These are phyloP conservation scores for Mycena crocata DNA, from an alignment of 768 basidiomycete genomes.

Conservation along the genomic window DNA sequence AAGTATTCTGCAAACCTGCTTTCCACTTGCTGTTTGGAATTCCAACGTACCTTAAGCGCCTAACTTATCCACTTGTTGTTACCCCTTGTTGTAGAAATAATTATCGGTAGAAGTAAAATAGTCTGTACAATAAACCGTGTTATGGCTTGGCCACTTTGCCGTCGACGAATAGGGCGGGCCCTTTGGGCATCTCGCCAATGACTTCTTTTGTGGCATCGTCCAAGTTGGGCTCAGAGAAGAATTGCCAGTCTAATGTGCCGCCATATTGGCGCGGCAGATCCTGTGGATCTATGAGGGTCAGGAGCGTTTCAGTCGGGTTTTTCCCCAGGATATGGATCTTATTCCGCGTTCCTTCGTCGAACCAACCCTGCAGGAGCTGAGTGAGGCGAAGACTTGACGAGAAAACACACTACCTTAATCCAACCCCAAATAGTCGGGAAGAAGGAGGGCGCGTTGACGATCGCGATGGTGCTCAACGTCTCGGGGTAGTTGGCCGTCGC, in stretches of 20 bases:
- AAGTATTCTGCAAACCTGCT: conserved; percentile 9
- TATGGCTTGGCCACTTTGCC: conserved; percentile 50
- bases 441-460: conserved; percentile 86
- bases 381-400: conserved; percentile 2
- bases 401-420: conserved; percentile 68
- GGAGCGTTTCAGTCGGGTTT: conserved; percentile 64
- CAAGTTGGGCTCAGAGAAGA: conserved; percentile 72
- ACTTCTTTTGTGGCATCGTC: conserved; percentile 64
- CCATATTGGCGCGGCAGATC: conserved; percentile 79
- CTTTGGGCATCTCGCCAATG: conserved; percentile 65
- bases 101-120: conserved; percentile 1
- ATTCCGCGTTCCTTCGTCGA: conserved; percentile 80
- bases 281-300: conserved; percentile 55
- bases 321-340: conserved; percentile 83
- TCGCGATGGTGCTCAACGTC: conserved; percentile 71
- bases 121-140: conserved; percentile 13
- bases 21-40: conserved; percentile 1
- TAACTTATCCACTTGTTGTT: conserved; percentile 23
- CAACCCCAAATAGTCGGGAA: conserved; percentile 88
- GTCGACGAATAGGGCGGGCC: conserved; percentile 62
- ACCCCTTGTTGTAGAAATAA: conserved; percentile 27
- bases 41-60: neutral
- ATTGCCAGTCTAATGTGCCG: conserved; percentile 79
- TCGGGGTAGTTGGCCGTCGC: conserved; percentile 89
- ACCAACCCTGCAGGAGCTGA: conserved; percentile 65